phyloP scores from a whole-genome alignment of 2,329 filamentous ascomycete species.

The Pleochaeta shiraiana region DNA sequence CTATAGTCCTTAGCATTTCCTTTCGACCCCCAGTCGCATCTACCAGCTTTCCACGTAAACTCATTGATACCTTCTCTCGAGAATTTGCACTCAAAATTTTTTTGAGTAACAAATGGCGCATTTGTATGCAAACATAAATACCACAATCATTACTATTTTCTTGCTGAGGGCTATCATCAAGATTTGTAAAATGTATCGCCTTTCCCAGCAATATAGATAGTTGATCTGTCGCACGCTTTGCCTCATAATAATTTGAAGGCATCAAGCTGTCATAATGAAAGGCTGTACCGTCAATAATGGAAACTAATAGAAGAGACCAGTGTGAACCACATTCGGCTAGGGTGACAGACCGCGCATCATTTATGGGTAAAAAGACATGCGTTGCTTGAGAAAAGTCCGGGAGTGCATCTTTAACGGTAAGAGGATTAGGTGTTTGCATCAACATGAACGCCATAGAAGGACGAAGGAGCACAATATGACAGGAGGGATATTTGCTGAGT shows the following conservation, averaged over 20 bases:
- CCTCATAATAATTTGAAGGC: constrained; percentile 54
- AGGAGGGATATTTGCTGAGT: constrained; percentile 56
- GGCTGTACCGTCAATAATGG: constrained; percentile 66
- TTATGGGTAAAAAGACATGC: constrained; percentile 90
- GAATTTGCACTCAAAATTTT: constrained; percentile 59
- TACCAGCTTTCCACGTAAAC: constrained; percentile 64
- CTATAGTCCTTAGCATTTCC: constrained; percentile 80
- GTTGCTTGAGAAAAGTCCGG: constrained; percentile 64
- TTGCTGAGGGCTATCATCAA: constrained; percentile 75
- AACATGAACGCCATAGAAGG: constrained; percentile 87
- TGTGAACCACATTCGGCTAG: constrained; percentile 79
- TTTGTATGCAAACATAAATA: constrained; percentile 86
- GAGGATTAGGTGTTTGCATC: constrained; percentile 44
- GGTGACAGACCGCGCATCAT: constrained; percentile 58
- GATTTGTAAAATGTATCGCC: constrained; percentile 51
- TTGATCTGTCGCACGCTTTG: constrained; percentile 43
- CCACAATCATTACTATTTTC: constrained; percentile 88
- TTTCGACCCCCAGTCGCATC: constrained; percentile 64
- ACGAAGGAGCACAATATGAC: constrained; percentile 73
- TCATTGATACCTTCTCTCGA: constrained; percentile 82
- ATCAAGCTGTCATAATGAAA: constrained; percentile 92
- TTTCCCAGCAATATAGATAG: constrained; percentile 45
- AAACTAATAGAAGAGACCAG: constrained; percentile 86
- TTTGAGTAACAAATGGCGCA: constrained; percentile 82
- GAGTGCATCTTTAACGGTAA: constrained; percentile 40